A percentile compares a stretch with the other conserved stretches of the same genome.
phyloP scores from a whole-genome alignment of 306 rosid genomes.

The Purshia tridentata region DNA sequence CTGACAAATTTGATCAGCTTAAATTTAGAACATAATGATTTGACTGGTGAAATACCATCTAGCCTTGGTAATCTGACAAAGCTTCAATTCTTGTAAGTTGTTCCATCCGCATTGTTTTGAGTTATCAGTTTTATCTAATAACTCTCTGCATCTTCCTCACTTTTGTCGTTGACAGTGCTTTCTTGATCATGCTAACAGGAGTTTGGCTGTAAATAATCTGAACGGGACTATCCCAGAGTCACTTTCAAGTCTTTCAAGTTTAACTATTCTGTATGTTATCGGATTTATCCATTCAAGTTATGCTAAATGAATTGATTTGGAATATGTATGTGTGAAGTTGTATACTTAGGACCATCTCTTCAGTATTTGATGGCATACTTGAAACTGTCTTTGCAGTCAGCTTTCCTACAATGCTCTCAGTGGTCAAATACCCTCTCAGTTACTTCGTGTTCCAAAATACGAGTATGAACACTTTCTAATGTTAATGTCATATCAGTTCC shows the following conservation, averaged over 20 bases:
- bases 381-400: conserved; percentile 59
- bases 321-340: conserved; percentile 3
- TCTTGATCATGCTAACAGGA: conserved; percentile 54
- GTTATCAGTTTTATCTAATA: conserved; percentile 14
- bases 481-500: not conserved
- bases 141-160: conserved; percentile 14
- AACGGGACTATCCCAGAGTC: conserved; percentile 84
- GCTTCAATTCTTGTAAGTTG: conserved; percentile 89
- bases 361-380: conserved; percentile 36
- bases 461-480: conserved; percentile 52
- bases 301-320: not conserved
- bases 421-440: conserved; percentile 70
- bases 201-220: conserved; percentile 73
- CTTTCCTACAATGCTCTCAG: conserved; percentile 67
- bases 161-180: conserved; percentile 28
- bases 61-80: conserved; percentile 70
- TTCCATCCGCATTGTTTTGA: conserved; percentile 16
- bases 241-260: conserved; percentile 54
- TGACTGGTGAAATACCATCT: conserved; percentile 79
- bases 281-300: not conserved
- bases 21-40: conserved; percentile 73
- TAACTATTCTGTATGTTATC: conserved; percentile 65
- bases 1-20: conserved; percentile 63
- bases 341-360: conserved; percentile 13
- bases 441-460: conserved; percentile 61